These are phyloP conservation scores for Paraphoma chrysanthemicola DNA, from an alignment of 2,329 filamentous ascomycete species.

Conservation along the genomic window DNA sequence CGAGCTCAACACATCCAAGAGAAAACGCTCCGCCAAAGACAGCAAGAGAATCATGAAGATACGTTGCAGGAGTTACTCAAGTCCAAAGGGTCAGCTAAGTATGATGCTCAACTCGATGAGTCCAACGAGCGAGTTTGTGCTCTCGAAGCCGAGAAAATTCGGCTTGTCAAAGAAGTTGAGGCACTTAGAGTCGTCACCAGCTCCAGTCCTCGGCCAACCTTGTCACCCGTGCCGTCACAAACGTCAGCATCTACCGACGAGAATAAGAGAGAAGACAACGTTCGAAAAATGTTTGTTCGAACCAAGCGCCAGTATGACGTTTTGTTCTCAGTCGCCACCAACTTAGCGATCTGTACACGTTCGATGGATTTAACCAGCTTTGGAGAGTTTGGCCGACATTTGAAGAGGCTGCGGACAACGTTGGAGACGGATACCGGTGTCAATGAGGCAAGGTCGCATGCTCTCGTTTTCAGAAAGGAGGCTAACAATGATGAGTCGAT, in stretches of 20 bases:
- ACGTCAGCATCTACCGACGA: not conserved
- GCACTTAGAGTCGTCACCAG: not conserved
- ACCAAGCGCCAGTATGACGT: conserved; percentile 26
- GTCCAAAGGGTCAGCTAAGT: too few species aligned
- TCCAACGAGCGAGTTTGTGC: not conserved
- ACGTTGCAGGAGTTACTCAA: too few species aligned
- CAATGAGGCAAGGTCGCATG: not conserved
- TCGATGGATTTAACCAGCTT: conserved; percentile 24
- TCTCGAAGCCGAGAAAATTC: not conserved
- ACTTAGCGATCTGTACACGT: conserved; percentile 14
- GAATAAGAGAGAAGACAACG: conserved; percentile 21
- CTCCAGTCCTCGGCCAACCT: conserved; percentile 4
- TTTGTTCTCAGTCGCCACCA: conserved; percentile 9
- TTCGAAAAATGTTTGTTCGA: conserved; percentile 26
- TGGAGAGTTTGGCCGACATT: conserved; percentile 32
- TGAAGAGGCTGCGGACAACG: conserved; percentile 16
- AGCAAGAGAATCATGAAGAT: too few species aligned
- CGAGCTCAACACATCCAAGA: not conserved
- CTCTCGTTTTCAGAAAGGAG: too few species aligned
- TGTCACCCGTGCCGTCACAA: not conserved
- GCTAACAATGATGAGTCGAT: not conserved
- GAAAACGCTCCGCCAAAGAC: not conserved
- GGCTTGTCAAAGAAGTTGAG: conserved; percentile 2
- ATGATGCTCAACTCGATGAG: too few species aligned
- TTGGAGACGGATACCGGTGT: conserved; percentile 14